Conservation (phyloP, 371 early-diverging fungal genomes). For the Paraphysoderma sedebokerense region DNA sequence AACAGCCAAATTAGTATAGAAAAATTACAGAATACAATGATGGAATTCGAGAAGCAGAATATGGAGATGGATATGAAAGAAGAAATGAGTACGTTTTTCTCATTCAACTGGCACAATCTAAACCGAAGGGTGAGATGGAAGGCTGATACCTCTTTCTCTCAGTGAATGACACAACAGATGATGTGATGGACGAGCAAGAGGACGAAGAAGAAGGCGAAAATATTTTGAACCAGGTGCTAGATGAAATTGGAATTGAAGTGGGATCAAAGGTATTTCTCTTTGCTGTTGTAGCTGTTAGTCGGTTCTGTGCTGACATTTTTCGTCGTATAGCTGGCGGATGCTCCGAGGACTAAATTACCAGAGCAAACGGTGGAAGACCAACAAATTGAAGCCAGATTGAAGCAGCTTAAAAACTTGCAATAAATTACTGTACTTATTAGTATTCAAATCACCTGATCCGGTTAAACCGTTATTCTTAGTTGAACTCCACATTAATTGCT, state of each 20-base stretch:
- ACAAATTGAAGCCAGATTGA: too few species aligned
- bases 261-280: not conserved
- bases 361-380: too few species aligned
- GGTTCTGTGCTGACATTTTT: too few species aligned
- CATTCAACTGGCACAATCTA: not conserved
- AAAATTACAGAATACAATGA: slow-evolving; percentile 10
- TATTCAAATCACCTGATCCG: too few species aligned
- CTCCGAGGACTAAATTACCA: too few species aligned
- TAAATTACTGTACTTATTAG: too few species aligned
- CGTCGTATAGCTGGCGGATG: too few species aligned
- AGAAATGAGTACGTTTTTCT: slow-evolving; percentile 11
- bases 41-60: slow-evolving; percentile 10
- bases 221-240: slow-evolving; percentile 12
- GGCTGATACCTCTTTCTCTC: not conserved
- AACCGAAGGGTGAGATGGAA: not conserved
- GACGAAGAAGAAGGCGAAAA: slow-evolving; percentile 11
- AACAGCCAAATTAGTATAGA: slow-evolving; percentile 4
- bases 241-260: slow-evolving; percentile 15
- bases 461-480: too few species aligned
- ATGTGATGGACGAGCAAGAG: slow-evolving; percentile 8
- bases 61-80: slow-evolving; percentile 14
- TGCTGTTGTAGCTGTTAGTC: too few species aligned
- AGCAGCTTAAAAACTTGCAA: too few species aligned
- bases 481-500: too few species aligned
- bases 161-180: slow-evolving; percentile 16